These are phyloP conservation scores for Phytophthora megakarya DNA, from an alignment of 352 stramenopile genomes.

Conservation along the genomic window DNA sequence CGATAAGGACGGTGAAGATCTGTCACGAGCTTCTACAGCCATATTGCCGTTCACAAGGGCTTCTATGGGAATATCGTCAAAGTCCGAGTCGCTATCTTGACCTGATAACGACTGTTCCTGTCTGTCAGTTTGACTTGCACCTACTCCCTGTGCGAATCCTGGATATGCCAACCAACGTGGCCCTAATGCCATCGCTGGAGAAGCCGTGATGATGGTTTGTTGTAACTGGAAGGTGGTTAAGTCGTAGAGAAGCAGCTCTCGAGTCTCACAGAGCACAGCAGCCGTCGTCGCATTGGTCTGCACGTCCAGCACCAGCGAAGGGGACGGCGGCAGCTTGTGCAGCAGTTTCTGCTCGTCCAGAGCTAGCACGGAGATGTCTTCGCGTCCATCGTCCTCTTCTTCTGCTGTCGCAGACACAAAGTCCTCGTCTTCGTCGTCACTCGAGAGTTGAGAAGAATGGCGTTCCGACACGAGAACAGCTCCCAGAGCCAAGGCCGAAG, in stretches of 20 bases:
- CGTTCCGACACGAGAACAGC: conserved; percentile 60
- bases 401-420: conserved; percentile 32
- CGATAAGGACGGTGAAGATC: conserved; percentile 56
- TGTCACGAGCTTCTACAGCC: conserved; percentile 27
- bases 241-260: conserved; percentile 73
- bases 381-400: conserved; percentile 40
- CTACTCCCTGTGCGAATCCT: conserved; percentile 38
- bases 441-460: conserved; percentile 6
- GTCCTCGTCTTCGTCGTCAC: conserved; percentile 44
- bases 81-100: conserved; percentile 54
- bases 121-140: conserved; percentile 11
- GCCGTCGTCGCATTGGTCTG: conserved; percentile 61
- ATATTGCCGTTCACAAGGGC: conserved; percentile 46
- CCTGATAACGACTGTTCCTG: conserved; percentile 33
- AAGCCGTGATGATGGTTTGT: conserved; percentile 53
- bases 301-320: conserved; percentile 70
- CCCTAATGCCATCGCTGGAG: conserved; percentile 68
- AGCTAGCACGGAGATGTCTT: conserved; percentile 60
- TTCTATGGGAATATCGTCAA: conserved; percentile 45
- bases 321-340: conserved; percentile 59
- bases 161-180: conserved; percentile 75
- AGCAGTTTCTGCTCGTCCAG: conserved; percentile 56
- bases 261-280: conserved; percentile 68
- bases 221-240: conserved; percentile 51
- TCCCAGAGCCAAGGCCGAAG: conserved; percentile 30